Percentiles rank a stretch among this genome's conserved stretches.
These are phyloP conservation scores for Vitis riparia DNA, from an alignment of 164 flowering plant genomes.

Conservation along the genomic window DNA sequence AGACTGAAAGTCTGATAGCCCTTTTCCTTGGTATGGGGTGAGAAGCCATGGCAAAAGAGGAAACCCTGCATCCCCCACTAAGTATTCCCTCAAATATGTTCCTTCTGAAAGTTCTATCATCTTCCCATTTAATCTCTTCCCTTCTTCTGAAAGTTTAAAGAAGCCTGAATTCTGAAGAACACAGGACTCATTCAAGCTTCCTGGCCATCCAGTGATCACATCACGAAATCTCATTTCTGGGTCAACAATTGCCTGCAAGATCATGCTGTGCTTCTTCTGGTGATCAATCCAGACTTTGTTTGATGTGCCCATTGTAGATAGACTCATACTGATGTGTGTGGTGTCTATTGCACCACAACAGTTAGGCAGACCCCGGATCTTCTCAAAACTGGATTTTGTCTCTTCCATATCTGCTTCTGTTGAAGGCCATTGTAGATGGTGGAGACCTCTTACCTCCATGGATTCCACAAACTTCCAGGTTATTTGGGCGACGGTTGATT, in stretches of 20 bases:
- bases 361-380: constrained; percentile 34
- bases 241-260: constrained; percentile 43
- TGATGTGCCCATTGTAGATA: constrained; percentile 22
- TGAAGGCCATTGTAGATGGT: constrained; percentile 40
- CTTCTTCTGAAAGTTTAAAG: constrained; percentile 23
- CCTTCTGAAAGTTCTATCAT: constrained; percentile 20
- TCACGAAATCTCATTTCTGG: constrained; percentile 38
- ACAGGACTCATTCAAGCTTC: constrained; percentile 20
- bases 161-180: constrained; percentile 31
- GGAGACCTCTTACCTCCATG: constrained; percentile 39
- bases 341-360: constrained; percentile 42
- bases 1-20: constrained; percentile 13
- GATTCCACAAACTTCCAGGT: constrained; percentile 49
- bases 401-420: constrained; percentile 32
- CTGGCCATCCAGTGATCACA: constrained; percentile 40
- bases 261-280: constrained; percentile 37
- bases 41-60: constrained; percentile 41
- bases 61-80: constrained; percentile 30
- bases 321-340: constrained; percentile 33
- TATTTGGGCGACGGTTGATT: constrained; percentile 35
- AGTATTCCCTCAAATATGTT: constrained; percentile 30
- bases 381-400: constrained; percentile 37
- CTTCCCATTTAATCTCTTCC: constrained; percentile 31
- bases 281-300: constrained; percentile 32
- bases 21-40: constrained; percentile 30